Evolutionary conservation across 1,284 basidiomycete genomes (phyloP).

Genomic region (Hymenochaete sp.): DNA sequence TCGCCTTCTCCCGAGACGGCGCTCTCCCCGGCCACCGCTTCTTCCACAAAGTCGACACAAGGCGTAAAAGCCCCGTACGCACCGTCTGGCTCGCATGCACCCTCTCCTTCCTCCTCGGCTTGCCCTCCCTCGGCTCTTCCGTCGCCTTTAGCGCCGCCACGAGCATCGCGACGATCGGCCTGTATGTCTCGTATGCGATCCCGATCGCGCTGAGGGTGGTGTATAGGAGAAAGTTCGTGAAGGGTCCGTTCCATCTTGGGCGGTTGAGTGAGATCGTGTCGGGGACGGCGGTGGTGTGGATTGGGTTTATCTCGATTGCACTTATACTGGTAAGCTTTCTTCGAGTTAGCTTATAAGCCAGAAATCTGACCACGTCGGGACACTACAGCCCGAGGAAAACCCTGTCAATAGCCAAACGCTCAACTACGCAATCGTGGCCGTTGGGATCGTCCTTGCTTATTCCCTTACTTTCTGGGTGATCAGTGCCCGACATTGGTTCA

Average conservation of each 20-base stretch:
- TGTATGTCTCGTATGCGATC: conserved; percentile 69
- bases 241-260: conserved; percentile 68
- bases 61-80: conserved; percentile 54
- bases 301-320: conserved; percentile 52
- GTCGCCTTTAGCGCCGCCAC: conserved; percentile 72
- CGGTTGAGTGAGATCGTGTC: conserved; percentile 51
- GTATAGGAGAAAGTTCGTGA: conserved; percentile 48
- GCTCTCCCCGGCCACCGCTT: conserved; percentile 60
- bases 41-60: conserved; percentile 54
- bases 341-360: too few relatives aligned
- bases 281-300: conserved; percentile 46
- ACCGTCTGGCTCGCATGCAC: conserved; percentile 76
- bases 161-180: conserved; percentile 66
- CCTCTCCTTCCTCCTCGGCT: conserved; percentile 63
- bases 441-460: conserved; percentile 58
- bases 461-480: conserved; percentile 56
- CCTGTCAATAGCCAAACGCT: conserved; percentile 62
- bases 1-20: conserved; percentile 62
- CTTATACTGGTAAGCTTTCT: too few relatives aligned
- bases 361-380: too few relatives aligned
- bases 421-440: conserved; percentile 67
- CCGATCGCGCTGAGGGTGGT: conserved; percentile 60
- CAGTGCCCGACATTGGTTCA: conserved; percentile 64
- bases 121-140: conserved; percentile 60
- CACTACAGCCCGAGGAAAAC: conserved; percentile 54